Base-by-base conservation (phyloP, 2,329 filamentous ascomycete species). In the Pyrenophora seminiperda region DNA sequence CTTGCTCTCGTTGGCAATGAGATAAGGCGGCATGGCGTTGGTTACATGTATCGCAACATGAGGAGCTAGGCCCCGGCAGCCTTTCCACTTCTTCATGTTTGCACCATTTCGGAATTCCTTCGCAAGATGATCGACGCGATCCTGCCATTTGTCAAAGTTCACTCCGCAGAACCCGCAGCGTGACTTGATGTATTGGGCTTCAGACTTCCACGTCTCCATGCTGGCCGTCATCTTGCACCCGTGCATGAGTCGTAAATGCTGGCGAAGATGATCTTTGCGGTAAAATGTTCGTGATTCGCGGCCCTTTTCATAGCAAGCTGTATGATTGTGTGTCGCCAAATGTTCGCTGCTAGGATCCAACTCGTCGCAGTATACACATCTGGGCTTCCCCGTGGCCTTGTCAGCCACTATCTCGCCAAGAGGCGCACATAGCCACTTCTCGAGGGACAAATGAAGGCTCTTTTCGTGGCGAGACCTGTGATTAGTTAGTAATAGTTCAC, bases 201-300 rank as follows among this genome's bases (percentile, higher is more conserved):
- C 77, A 20, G 79, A 79, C 62, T 82, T 83, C 83, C 83, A 86
- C 30, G 82, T 83, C 81, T 91, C 58, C 86, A 84, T 86, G 73
- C 76, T 66, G 73, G 74, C 61, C 77, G 85, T 75, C 66, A 84
- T 78, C 55, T 88, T 89, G 58, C 79, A 80, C 53, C 77, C 76
- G 61, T 86, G 83, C 76, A 85, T 83, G 44, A 85, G 71, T 29
- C 82, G 77, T 24, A 85, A 68, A 65, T 86, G 83, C 60, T 86
- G 83, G 41, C 82, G 78, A 10, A 86, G 75, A 61, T 86, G 83
- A 59, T 86, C 83, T 66, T 85, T 85, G 19, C 83, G 75, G 61
- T 83, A 85, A 65, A 85, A 86, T 0, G 81, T 85, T 29, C 83
- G 80, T 58, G 89, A 86, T 47, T 83, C 79, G 1, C 79, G 56